phyloP scores from a whole-genome alignment of 1,139 yeast genomes.

The Sugiyamaella grinbergsii region DNA sequence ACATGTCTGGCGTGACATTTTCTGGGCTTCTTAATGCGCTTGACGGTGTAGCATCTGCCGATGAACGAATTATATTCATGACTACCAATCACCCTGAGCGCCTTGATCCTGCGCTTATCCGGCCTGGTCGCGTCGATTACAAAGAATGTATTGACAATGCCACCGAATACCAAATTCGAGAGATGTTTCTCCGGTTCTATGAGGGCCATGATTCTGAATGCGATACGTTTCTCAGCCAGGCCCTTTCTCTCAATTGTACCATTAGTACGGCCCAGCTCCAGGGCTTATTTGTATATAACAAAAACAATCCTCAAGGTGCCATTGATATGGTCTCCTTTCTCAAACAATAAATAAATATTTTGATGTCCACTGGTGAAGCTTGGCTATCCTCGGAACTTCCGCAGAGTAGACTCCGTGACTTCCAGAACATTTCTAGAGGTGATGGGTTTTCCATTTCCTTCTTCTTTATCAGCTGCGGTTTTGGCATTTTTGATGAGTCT shows the following conservation, averaged over 20 bases:
- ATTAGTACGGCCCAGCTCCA: slow-evolving; percentile 94
- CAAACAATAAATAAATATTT: slow-evolving; percentile 5
- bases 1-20: slow-evolving; percentile 84
- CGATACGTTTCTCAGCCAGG: slow-evolving; percentile 59
- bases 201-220: slow-evolving; percentile 65
- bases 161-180: slow-evolving; percentile 69
- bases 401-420: slow-evolving; percentile 26
- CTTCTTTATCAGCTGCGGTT: slow-evolving; percentile 23
- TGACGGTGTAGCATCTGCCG: slow-evolving; percentile 99
- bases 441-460: slow-evolving; percentile 19
- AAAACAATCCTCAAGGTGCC: slow-evolving; percentile 78
- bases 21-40: slow-evolving; percentile 91
- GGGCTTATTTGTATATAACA: slow-evolving; percentile 92
- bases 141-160: slow-evolving; percentile 86
- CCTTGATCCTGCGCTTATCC: slow-evolving; percentile 69
- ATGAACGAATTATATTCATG: slow-evolving; percentile 95
- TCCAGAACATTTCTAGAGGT: slow-evolving; percentile 25
- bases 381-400: slow-evolving; percentile 29
- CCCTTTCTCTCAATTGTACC: slow-evolving; percentile 53
- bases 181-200: slow-evolving; percentile 88
- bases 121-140: slow-evolving; percentile 95
- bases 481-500: slow-evolving; percentile 29
- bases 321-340: slow-evolving; percentile 55
- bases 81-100: slow-evolving; percentile 96
- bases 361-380: background rate